phyloP scores from a whole-genome alignment of 441 rosid genomes.

The Adansonia madagascariensis region DNA sequence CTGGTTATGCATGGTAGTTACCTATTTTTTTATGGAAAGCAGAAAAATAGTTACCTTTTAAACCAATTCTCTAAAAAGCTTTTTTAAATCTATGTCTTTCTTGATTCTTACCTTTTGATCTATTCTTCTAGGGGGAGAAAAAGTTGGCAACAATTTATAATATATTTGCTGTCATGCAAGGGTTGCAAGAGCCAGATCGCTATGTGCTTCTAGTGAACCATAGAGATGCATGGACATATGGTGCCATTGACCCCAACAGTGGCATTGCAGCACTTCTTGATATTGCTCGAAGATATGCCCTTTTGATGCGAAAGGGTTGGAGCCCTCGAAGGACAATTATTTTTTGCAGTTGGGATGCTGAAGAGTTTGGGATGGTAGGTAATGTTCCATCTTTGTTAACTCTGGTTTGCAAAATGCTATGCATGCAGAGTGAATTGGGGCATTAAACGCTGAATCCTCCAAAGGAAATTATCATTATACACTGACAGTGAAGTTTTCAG shows the following conservation, averaged over 20 bases:
- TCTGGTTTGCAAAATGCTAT: not conserved
- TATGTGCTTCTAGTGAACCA: conserved; percentile 85
- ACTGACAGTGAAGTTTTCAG: not conserved
- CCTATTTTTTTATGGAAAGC: not conserved
- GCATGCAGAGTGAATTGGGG: not conserved
- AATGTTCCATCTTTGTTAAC: conserved; percentile 32
- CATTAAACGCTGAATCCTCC: not conserved
- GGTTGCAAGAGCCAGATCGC: conserved; percentile 76
- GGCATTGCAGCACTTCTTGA: conserved; percentile 95
- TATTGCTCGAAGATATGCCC: conserved; percentile 69
- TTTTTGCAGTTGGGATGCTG: conserved; percentile 95
- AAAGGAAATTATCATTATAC: not conserved
- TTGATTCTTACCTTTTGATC: conserved; percentile 13
- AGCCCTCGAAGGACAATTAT: conserved; percentile 82
- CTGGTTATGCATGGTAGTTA: too few relatives aligned
- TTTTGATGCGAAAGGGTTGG: conserved; percentile 73
- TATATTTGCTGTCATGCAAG: conserved; percentile 68
- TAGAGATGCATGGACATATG: conserved; percentile 96
- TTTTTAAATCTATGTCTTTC: conserved; percentile 17
- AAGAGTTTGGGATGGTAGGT: conserved; percentile 97
- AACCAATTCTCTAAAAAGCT: not conserved
- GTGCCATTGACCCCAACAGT: conserved; percentile 96
- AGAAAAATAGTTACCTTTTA: not conserved
- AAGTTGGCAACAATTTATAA: conserved; percentile 59
- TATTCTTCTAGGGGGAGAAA: conserved; percentile 63